A percentile compares a stretch with the other conserved stretches of the same genome.
phyloP scores from a whole-genome alignment of 192 early-diverging fungal species.

The Rhizophagus clarus region DNA sequence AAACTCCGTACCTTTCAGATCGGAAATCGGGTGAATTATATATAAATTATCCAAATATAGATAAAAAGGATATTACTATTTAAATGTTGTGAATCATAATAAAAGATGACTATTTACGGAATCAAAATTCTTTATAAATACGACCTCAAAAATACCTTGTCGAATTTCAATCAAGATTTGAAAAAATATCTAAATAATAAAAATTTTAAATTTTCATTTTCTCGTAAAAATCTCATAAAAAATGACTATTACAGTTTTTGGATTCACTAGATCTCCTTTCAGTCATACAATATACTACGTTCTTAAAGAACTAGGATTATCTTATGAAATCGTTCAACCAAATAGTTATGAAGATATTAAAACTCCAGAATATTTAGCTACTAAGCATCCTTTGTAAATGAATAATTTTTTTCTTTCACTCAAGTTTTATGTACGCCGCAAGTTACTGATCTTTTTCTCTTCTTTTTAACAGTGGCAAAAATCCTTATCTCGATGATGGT shows the following conservation, averaged over 20 bases:
- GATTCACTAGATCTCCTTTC: slow-evolving; percentile 32
- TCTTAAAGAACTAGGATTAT: slow-evolving; percentile 39
- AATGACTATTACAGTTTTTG: slow-evolving; percentile 33
- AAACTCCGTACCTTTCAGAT: too few species aligned
- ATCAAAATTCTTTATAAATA: too few species aligned
- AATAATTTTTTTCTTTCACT: slow-evolving; percentile 1
- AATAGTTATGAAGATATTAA: slow-evolving; percentile 31
- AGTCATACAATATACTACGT: slow-evolving; percentile 31
- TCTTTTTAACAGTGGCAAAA: slow-evolving; percentile 31
- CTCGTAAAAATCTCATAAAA: too few species aligned
- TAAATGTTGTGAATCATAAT: too few species aligned
- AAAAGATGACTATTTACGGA: too few species aligned
- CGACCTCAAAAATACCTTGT: too few species aligned
- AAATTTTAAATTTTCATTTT: too few species aligned
- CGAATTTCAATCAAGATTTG: neutral
- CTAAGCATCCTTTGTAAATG: slow-evolving; percentile 41
- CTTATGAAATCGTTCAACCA: slow-evolving; percentile 36
- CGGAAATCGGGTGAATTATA: too few species aligned
- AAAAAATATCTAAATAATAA: too few species aligned
- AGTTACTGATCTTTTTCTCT: slow-evolving; percentile 37
- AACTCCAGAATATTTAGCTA: slow-evolving; percentile 32
- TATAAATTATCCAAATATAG: too few species aligned
- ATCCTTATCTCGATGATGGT: slow-evolving; percentile 43
- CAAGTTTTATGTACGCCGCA: slow-evolving; percentile 22
- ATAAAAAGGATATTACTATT: too few species aligned